Evolutionary conservation across 768 basidiomycete species (phyloP).

Genomic region (Auriscalpium orientale): DNA sequence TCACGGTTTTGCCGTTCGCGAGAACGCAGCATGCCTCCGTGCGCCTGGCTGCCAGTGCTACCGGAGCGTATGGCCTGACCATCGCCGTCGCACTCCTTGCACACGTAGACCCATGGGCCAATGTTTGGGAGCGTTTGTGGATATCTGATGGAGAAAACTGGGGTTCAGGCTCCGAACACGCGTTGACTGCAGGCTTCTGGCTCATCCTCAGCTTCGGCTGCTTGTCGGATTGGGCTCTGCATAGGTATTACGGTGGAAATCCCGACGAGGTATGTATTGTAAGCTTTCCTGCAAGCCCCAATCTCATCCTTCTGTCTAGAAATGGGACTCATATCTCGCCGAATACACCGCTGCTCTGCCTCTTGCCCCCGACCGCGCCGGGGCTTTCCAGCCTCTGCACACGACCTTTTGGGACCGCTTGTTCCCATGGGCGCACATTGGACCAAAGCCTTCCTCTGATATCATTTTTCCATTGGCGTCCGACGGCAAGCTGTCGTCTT

Average conservation of each 20-base stretch:
- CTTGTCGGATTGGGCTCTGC: conserved; percentile 47
- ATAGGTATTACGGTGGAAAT: conserved; percentile 50
- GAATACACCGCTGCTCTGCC: conserved; percentile 50
- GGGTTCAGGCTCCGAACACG: conserved; percentile 51
- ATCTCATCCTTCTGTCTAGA: conserved; percentile 28
- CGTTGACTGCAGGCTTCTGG: conserved; percentile 49
- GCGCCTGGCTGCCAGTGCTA: conserved; percentile 43
- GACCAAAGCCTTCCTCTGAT: conserved; percentile 3
- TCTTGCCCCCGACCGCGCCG: conserved; percentile 37
- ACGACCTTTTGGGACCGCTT: conserved; percentile 45
- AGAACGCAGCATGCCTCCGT: conserved; percentile 38
- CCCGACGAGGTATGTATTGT: conserved; percentile 49
- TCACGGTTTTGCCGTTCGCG: conserved; percentile 39
- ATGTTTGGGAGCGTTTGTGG: conserved; percentile 60
- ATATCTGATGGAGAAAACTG: conserved; percentile 37
- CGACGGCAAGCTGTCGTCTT: conserved; percentile 2
- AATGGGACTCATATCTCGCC: conserved; percentile 64
- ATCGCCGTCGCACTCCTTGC: conserved; percentile 48
- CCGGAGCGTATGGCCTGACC: conserved; percentile 51
- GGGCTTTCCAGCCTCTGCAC: conserved; percentile 45
- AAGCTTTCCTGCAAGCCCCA: no score
- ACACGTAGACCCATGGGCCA: conserved; percentile 44
- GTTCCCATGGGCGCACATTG: conserved; percentile 21
- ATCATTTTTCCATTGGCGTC: conserved; percentile 1
- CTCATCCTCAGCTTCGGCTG: conserved; percentile 43